Evolutionary conservation across 805 yeast species (phyloP).

Genomic region (Lachancea dasiensis): DNA sequence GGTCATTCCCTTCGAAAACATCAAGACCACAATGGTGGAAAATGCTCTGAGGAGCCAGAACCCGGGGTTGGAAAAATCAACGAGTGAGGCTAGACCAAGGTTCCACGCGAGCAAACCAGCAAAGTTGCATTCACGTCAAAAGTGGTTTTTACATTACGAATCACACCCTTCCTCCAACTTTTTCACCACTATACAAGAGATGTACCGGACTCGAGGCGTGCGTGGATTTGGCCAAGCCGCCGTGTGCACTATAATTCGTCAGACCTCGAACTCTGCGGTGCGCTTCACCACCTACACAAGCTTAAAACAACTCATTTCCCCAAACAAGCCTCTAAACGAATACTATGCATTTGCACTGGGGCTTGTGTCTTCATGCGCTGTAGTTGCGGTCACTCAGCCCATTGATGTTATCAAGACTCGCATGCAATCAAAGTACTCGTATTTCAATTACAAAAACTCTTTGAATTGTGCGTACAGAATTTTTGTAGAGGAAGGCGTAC

Average conservation of each 20-base stretch:
- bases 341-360: slow-evolving; percentile 41
- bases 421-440: slow-evolving; percentile 73
- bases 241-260: slow-evolving; percentile 75
- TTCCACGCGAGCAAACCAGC: slow-evolving; percentile 25
- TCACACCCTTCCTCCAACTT: slow-evolving; percentile 50
- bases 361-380: slow-evolving; percentile 61
- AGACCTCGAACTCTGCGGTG: slow-evolving; percentile 69
- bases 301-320: slow-evolving; percentile 61
- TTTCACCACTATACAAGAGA: slow-evolving; percentile 51
- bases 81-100: slow-evolving; percentile 19
- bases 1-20: slow-evolving; percentile 86
- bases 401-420: slow-evolving; percentile 82
- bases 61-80: slow-evolving; percentile 17
- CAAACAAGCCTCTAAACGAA: slow-evolving; percentile 33
- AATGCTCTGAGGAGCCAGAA: slow-evolving; percentile 47
- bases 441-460: slow-evolving; percentile 51
- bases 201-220: slow-evolving; percentile 65
- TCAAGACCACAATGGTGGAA: slow-evolving; percentile 76
- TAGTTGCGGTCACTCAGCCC: slow-evolving; percentile 78
- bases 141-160: slow-evolving; percentile 36
- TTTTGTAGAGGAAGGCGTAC: slow-evolving; percentile 40
- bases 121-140: slow-evolving; percentile 29
- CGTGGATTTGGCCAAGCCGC: slow-evolving; percentile 80
- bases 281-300: slow-evolving; percentile 80
- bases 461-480: slow-evolving; percentile 48